Percentiles rank a stretch among this genome's conserved stretches.
phyloP scores from a whole-genome alignment of 352 stramenopile species.

The Pythium myriotylum region DNA sequence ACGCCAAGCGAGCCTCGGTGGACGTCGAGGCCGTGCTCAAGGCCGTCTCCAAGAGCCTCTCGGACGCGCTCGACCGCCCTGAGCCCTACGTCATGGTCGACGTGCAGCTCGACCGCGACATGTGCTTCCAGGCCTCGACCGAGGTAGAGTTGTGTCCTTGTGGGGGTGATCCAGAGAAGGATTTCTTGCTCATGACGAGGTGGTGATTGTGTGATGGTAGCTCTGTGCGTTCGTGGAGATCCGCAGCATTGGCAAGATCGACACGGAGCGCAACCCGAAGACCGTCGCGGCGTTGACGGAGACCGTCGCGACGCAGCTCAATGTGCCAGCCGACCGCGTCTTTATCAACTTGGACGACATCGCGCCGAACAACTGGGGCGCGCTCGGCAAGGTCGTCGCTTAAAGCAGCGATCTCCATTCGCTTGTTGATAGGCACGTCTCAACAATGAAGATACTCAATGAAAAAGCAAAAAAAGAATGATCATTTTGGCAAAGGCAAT shows the following conservation, averaged over 20 bases:
- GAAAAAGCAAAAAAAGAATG: too few species aligned
- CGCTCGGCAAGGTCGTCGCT: constrained; percentile 5
- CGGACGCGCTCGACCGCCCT: constrained; percentile 36
- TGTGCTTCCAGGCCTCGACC: constrained; percentile 41
- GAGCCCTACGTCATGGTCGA: constrained; percentile 45
- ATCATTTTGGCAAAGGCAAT: too few species aligned
- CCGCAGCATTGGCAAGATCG: constrained; percentile 40
- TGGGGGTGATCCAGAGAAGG: too few species aligned
- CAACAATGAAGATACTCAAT: too few species aligned
- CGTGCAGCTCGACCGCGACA: constrained; percentile 40
- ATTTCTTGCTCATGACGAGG: too few species aligned
- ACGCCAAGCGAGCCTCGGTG: constrained; percentile 40
- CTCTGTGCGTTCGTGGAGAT: constrained; percentile 41
- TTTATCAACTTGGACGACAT: constrained; percentile 50
- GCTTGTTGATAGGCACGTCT: too few species aligned
- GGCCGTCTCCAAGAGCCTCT: constrained; percentile 44
- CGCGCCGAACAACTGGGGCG: constrained; percentile 34
- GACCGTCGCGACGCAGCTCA: constrained; percentile 23
- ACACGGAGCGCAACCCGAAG: constrained; percentile 33
- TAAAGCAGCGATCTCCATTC: too few species aligned
- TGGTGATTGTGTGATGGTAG: constrained; percentile 10
- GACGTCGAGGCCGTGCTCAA: constrained; percentile 33
- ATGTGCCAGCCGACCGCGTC: constrained; percentile 33
- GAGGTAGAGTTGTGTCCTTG: constrained; percentile 27
- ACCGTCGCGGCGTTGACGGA: constrained; percentile 32